Percentiles rank a stretch among this genome's conserved stretches.
Evolutionary conservation across 208 protist species (phyloP).

Genomic region (Trypanosoma platydactyli): DNA sequence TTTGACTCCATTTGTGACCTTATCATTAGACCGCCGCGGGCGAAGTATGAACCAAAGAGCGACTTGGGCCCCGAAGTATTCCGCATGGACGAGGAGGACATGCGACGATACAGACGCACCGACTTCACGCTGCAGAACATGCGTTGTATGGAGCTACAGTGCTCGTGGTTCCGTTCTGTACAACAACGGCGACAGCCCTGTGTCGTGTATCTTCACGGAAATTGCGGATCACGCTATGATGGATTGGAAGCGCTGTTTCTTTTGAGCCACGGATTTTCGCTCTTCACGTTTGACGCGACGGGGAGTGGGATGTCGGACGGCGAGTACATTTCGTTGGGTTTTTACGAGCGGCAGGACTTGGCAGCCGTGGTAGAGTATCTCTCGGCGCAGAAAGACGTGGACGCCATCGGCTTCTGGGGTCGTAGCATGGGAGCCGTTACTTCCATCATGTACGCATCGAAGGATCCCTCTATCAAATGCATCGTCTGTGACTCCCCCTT

Average conservation of each 20-base stretch:
- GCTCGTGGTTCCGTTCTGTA: conserved; percentile 77
- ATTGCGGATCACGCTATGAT: conserved; percentile 85
- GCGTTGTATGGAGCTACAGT: conserved; percentile 75
- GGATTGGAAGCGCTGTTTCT: conserved; percentile 79
- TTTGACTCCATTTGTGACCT: conserved; percentile 82
- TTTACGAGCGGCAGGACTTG: conserved; percentile 95
- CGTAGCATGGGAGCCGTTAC: conserved; percentile 96
- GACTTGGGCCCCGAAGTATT: conserved; percentile 72
- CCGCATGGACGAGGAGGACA: conserved; percentile 45
- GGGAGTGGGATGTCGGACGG: conserved; percentile 93
- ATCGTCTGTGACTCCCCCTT: conserved; percentile 96
- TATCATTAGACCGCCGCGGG: conserved; percentile 85
- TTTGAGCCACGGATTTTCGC: conserved; percentile 81
- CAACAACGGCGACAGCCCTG: conserved; percentile 51
- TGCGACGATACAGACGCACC: conserved; percentile 43
- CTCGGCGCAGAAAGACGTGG: conserved; percentile 54
- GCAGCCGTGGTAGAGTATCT: conserved; percentile 87
- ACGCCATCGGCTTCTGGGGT: conserved; percentile 89
- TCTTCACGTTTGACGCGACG: conserved; percentile 93
- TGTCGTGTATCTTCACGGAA: conserved; percentile 92
- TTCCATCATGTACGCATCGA: conserved; percentile 92
- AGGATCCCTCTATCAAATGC: conserved; percentile 86
- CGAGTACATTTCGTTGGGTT: conserved; percentile 94
- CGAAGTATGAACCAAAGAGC: conserved; percentile 40
- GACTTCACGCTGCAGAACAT: conserved; percentile 86